phyloP scores from a whole-genome alignment of 306 rosid species.

The Pyrus bretschneideri region DNA sequence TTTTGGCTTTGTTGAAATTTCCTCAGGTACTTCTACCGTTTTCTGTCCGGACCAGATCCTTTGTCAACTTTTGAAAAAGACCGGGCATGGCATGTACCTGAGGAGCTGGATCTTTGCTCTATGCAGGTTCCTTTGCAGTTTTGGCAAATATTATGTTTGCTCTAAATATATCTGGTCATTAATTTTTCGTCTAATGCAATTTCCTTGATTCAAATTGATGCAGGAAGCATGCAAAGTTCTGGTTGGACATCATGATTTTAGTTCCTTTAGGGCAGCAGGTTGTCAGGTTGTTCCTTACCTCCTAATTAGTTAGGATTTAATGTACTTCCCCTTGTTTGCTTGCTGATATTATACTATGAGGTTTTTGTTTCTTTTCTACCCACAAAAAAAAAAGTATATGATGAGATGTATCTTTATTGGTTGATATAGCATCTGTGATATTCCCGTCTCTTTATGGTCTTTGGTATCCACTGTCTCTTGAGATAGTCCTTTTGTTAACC shows the following conservation, averaged over 20 bases:
- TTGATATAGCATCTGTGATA: too few relatives aligned
- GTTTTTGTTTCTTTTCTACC: background rate
- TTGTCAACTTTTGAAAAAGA: constrained; percentile 77
- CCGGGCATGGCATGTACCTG: constrained; percentile 83
- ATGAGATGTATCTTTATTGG: too few relatives aligned
- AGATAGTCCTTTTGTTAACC: background rate
- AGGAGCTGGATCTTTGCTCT: constrained; percentile 66
- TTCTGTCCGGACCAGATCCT: constrained; percentile 73
- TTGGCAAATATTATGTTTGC: background rate
- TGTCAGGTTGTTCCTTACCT: constrained; percentile 66
- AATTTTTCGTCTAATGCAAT: background rate
- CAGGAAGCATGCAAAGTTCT: constrained; percentile 90
- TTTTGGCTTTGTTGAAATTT: constrained; percentile 1
- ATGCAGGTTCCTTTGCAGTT: constrained; percentile 61
- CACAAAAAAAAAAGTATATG: too few relatives aligned
- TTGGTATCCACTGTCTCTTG: background rate
- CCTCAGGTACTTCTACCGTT: constrained; percentile 76
- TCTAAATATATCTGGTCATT: background rate
- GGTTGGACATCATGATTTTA: constrained; percentile 87
- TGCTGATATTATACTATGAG: background rate
- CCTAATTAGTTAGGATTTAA: background rate
- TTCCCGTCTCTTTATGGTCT: background rate
- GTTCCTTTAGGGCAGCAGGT: constrained; percentile 91
- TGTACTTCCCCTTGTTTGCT: background rate
- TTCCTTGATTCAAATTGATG: constrained; percentile 14